phyloP scores from a whole-genome alignment of 257 asterid species.

The Nicotiana obtusifolia region DNA sequence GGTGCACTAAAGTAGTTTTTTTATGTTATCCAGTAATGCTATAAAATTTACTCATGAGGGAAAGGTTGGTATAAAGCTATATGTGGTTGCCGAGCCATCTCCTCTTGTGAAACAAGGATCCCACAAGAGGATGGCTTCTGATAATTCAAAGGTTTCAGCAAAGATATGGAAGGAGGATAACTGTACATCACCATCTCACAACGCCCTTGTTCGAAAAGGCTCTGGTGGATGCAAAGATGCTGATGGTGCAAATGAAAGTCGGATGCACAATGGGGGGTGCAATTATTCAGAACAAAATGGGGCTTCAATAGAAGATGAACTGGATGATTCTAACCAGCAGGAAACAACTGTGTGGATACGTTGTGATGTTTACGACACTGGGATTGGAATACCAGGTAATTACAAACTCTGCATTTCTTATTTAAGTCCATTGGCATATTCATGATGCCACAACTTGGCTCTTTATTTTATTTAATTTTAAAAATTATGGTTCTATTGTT shows the following conservation, averaged over 20 bases:
- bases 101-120: conserved; percentile 23
- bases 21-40: conserved; percentile 53
- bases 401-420: background rate
- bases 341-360: conserved; percentile 73
- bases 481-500: background rate
- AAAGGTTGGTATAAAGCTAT: conserved; percentile 73
- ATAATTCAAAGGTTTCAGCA: conserved; percentile 16
- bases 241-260: conserved; percentile 14
- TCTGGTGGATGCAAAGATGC: conserved; percentile 5
- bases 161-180: conserved; percentile 24
- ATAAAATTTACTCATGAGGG: conserved; percentile 92
- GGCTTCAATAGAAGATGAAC: conserved; percentile 30
- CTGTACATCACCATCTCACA: conserved; percentile 22
- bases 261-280: conserved; percentile 16
- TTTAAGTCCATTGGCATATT: background rate
- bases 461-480: background rate
- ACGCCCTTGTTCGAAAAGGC: background rate
- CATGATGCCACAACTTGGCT: background rate
- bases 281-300: conserved; percentile 17
- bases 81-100: conserved; percentile 49
- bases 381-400: conserved; percentile 92
- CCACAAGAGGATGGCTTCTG: conserved; percentile 14
- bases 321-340: conserved; percentile 16
- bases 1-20: background rate
- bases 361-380: conserved; percentile 83